These are phyloP conservation scores for Trifolium dubium DNA, from an alignment of 306 rosid species.

Conservation along the genomic window DNA sequence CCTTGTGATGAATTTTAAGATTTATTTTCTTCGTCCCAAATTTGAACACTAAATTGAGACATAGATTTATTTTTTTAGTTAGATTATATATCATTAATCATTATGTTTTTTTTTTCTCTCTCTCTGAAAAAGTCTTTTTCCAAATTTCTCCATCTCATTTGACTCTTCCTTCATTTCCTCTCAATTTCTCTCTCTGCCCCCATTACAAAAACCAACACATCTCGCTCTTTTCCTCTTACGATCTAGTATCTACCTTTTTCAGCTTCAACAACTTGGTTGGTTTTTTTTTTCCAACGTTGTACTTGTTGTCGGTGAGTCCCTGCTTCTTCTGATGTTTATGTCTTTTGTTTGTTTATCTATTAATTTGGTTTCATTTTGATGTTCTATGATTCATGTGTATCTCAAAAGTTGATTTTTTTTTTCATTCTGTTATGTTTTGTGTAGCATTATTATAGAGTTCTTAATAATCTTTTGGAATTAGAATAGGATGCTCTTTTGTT, in stretches of 20 bases:
- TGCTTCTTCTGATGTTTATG: neutral
- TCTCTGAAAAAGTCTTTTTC: neutral
- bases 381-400: neutral
- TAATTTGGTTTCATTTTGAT: conserved; percentile 6
- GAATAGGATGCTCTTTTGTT: neutral
- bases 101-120: neutral
- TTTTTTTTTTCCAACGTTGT: neutral
- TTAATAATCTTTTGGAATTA: conserved; percentile 19
- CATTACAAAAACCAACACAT: neutral
- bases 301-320: conserved; percentile 32
- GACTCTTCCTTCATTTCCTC: conserved; percentile 6
- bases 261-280: neutral
- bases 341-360: neutral
- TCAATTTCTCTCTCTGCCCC: conserved; percentile 26
- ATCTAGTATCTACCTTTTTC: conserved; percentile 8
- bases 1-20: too few relatives aligned
- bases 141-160: neutral
- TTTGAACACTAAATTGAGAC: too few relatives aligned
- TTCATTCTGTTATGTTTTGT: conserved; percentile 24
- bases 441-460: neutral
- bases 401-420: neutral
- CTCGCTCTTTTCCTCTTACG: neutral
- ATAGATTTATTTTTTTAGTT: too few relatives aligned
- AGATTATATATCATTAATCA: neutral
- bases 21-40: too few relatives aligned